Percentiles rank a stretch among this genome's conserved stretches.
phyloP scores from a whole-genome alignment of 2,329 filamentous ascomycete genomes.

The Penicillium rolfsii region DNA sequence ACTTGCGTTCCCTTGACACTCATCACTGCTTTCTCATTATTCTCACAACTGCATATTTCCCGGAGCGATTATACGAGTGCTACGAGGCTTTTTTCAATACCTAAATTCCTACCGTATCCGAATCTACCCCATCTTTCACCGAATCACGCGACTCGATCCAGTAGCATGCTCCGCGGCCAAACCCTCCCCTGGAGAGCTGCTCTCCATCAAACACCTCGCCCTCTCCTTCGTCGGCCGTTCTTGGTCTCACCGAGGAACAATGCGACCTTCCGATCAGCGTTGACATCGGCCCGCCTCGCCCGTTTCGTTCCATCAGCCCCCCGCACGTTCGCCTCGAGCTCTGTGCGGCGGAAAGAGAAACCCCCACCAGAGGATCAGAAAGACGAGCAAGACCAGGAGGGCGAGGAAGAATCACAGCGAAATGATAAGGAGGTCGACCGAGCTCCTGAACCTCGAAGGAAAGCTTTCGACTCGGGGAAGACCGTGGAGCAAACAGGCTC shows the following conservation, averaged over 20 bases:
- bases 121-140: conserved; percentile 6
- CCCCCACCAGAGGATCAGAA: conserved; percentile 49
- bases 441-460: conserved; percentile 49
- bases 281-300: conserved; percentile 31
- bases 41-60: conserved; percentile 19
- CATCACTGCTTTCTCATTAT: conserved; percentile 9
- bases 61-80: conserved; percentile 18
- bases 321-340: conserved; percentile 51
- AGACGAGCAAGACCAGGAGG: conserved; percentile 35
- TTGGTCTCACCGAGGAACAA: conserved; percentile 38
- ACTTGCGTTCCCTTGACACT: conserved; percentile 6
- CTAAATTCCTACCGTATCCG: conserved; percentile 1
- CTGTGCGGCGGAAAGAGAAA: conserved; percentile 60
- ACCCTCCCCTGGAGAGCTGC: conserved; percentile 68
- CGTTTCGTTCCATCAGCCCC: conserved; percentile 34
- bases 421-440: conserved; percentile 48
- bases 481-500: conserved; percentile 33
- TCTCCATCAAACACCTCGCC: conserved; percentile 55
- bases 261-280: conserved; percentile 33
- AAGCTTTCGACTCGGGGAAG: conserved; percentile 44
- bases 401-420: conserved; percentile 35
- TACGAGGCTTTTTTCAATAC: conserved; percentile 14
- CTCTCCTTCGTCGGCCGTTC: conserved; percentile 40
- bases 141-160: conserved; percentile 23
- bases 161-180: conserved; percentile 66